phyloP scores from a whole-genome alignment of 768 basidiomycete species.

The Epithele typhae region DNA sequence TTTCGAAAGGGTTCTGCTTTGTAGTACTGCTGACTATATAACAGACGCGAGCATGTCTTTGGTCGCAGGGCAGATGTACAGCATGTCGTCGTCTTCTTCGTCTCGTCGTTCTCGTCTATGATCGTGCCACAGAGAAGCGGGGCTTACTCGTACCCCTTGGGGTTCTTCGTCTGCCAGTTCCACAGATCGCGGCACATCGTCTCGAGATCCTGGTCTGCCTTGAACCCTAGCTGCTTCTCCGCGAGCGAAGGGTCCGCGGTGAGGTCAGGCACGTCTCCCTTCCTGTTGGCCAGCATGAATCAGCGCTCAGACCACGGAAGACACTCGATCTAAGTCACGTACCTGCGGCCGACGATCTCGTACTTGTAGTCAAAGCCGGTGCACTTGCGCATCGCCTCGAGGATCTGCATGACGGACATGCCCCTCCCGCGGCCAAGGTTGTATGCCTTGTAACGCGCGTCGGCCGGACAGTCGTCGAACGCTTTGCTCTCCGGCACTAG shows the following conservation, averaged over 20 bases:
- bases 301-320: background rate
- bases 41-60: too few relatives aligned
- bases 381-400: constrained; percentile 90
- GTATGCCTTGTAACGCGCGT: constrained; percentile 83
- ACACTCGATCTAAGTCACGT: constrained; percentile 24
- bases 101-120: too few relatives aligned
- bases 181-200: constrained; percentile 96
- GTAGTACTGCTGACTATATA: too few relatives aligned
- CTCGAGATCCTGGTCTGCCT: constrained; percentile 73
- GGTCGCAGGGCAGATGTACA: too few relatives aligned
- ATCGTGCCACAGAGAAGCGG: too few relatives aligned
- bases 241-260: constrained; percentile 92
- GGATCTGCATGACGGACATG: constrained; percentile 89
- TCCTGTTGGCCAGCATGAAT: constrained; percentile 39
- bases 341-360: constrained; percentile 90
- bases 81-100: too few relatives aligned
- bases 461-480: constrained; percentile 51
- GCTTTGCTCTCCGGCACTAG: constrained; percentile 56
- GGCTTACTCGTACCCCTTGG: constrained; percentile 67
- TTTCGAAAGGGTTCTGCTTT: too few relatives aligned
- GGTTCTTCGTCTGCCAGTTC: constrained; percentile 98
- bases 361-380: constrained; percentile 86
- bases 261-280: constrained; percentile 94
- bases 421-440: constrained; percentile 95
- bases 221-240: constrained; percentile 90